A percentile compares a stretch with the other conserved stretches of the same genome.
Evolutionary conservation across 805 yeast species (phyloP).

Genomic region (Metschnikowia drakensbergensis): DNA sequence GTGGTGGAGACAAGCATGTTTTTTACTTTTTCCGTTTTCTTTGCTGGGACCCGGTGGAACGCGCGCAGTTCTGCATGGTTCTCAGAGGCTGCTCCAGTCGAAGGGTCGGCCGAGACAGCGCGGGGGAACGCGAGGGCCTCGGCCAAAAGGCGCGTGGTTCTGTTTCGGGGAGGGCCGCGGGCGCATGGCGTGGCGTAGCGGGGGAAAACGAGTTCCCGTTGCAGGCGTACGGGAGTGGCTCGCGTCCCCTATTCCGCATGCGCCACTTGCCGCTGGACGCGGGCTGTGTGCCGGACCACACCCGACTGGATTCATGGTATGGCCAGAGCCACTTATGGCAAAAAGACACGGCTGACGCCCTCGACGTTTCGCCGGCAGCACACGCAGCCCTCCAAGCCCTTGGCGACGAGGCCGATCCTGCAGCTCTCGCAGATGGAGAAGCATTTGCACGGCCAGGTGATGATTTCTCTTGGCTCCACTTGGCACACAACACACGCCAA

Average conservation of each 20-base stretch:
- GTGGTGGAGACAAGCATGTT: not conserved
- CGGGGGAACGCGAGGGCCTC: not conserved
- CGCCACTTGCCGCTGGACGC: not conserved
- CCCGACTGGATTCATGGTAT: too few relatives aligned
- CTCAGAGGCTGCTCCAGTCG: not conserved
- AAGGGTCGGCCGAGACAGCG: not conserved
- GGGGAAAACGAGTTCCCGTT: too few relatives aligned
- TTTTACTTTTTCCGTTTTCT: slow-evolving; percentile 3
- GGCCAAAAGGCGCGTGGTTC: too few relatives aligned
- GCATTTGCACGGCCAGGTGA: slow-evolving; percentile 92
- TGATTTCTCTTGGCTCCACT: slow-evolving; percentile 64
- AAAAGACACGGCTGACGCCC: slow-evolving; percentile 56
- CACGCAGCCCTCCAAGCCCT: slow-evolving; percentile 76
- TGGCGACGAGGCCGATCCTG: slow-evolving; percentile 63
- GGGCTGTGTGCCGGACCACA: not conserved
- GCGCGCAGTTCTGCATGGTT: slow-evolving; percentile 5
- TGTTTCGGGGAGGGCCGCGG: too few relatives aligned
- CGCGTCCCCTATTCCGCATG: not conserved
- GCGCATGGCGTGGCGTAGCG: too few relatives aligned
- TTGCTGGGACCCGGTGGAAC: slow-evolving; percentile 3
- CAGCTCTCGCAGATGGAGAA: slow-evolving; percentile 85
- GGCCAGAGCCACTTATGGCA: slow-evolving; percentile 38
- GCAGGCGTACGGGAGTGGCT: not conserved
- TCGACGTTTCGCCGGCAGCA: slow-evolving; percentile 77
- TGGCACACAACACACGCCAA: slow-evolving; percentile 79